These are phyloP conservation scores for Neurospora sp. DNA, from an alignment of 495 filamentous ascomycete species.

Conservation along the genomic window DNA sequence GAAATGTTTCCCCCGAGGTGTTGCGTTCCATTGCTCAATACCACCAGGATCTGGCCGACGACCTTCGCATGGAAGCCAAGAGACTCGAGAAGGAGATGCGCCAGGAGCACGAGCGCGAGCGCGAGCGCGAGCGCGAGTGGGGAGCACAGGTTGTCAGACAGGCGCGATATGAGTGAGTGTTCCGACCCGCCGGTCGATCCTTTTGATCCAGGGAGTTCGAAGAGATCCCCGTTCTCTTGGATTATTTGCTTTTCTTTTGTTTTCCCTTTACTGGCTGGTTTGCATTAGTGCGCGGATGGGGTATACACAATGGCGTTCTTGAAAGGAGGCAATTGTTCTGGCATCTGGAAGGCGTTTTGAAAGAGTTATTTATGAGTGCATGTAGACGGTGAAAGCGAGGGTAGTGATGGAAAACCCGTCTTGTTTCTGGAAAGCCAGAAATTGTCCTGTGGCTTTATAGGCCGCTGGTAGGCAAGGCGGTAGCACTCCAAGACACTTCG, in stretches of 20 bases:
- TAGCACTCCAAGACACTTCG: not conserved
- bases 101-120: not conserved
- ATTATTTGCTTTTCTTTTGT: not conserved
- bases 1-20: not conserved
- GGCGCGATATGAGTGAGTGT: not conserved
- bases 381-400: not conserved
- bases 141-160: not conserved
- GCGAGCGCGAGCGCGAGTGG: not conserved
- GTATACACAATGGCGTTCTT: not conserved
- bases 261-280: not conserved
- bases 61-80: not conserved
- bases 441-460: not conserved
- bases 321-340: not conserved
- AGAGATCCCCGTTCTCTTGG: not conserved
- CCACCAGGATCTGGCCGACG: not conserved
- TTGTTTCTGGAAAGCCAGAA: not conserved
- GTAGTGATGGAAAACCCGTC: not conserved
- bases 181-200: not conserved
- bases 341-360: not conserved
- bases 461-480: not conserved
- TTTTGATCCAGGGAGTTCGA: not conserved
- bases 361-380: not conserved
- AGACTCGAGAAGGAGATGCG: not conserved
- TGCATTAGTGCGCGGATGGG: not conserved
- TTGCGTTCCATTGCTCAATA: not conserved